Evolutionary conservation across 2,329 filamentous ascomycete genomes (phyloP).

Genomic region (Alternaria gansuensis): DNA sequence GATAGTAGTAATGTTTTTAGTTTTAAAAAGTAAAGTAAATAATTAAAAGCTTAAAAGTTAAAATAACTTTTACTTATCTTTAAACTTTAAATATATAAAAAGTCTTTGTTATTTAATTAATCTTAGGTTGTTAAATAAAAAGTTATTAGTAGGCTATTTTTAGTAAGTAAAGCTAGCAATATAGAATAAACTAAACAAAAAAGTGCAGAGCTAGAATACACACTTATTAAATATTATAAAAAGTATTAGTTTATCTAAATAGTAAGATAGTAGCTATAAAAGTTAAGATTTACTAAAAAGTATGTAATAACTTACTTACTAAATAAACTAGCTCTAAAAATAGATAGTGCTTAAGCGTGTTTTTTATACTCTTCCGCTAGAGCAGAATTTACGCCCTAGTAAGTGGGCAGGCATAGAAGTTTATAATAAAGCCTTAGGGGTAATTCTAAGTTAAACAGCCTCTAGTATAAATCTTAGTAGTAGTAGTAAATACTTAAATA

Average conservation of each 20-base stretch:
- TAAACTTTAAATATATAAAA: conserved; percentile 26
- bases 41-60: conserved; percentile 15
- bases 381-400: no score
- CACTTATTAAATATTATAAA: conserved; percentile 56
- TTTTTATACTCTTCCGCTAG: no score
- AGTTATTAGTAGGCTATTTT: conserved; percentile 40
- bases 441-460: no score
- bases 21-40: conserved; percentile 42
- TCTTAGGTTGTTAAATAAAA: conserved; percentile 45
- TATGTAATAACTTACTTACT: no score
- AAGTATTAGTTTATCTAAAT: conserved; percentile 57
- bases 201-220: conserved; percentile 53
- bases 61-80: conserved; percentile 19
- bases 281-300: no score
- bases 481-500: no score
- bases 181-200: conserved; percentile 52
- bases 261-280: no score
- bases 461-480: no score
- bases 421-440: no score
- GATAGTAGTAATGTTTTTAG: conserved; percentile 57
- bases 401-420: no score
- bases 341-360: no score
- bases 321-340: no score
- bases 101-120: conserved; percentile 26
- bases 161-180: conserved; percentile 56